Evolutionary conservation across 2,329 filamentous ascomycete species (phyloP).

Genomic region (Aspergillus japonicus): DNA sequence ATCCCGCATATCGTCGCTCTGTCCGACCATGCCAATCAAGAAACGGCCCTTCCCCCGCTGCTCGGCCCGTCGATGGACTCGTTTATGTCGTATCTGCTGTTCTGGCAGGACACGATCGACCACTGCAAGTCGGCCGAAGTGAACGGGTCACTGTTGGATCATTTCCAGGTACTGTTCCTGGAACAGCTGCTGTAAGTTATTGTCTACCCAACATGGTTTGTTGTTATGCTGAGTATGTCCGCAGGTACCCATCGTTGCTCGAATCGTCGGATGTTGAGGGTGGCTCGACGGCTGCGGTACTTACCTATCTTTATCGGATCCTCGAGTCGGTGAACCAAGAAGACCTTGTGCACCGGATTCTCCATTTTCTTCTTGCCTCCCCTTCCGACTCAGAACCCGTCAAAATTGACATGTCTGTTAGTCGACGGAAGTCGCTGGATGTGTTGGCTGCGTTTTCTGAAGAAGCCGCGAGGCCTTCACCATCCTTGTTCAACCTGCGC

Average conservation of each 20-base stretch:
- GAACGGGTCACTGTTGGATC: slow-evolving; percentile 87
- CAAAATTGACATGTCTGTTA: slow-evolving; percentile 57
- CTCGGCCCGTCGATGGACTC: slow-evolving; percentile 87
- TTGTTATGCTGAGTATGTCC: slow-evolving; percentile 7
- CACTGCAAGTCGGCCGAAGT: slow-evolving; percentile 91
- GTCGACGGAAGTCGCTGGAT: slow-evolving; percentile 85
- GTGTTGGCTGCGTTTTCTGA: slow-evolving; percentile 76
- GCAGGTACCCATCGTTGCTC: slow-evolving; percentile 86
- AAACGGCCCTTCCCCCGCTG: slow-evolving; percentile 72
- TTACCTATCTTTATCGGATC: slow-evolving; percentile 89
- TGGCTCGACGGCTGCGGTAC: slow-evolving; percentile 90
- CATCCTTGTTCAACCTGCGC: slow-evolving; percentile 86
- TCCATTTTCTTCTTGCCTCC: slow-evolving; percentile 86
- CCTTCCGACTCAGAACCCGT: slow-evolving; percentile 55
- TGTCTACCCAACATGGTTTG: not conserved
- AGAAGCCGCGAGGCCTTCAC: slow-evolving; percentile 73
- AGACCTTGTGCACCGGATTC: slow-evolving; percentile 88
- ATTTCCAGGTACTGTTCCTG: slow-evolving; percentile 94
- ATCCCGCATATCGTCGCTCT: slow-evolving; percentile 81
- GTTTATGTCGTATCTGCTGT: slow-evolving; percentile 89
- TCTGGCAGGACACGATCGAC: slow-evolving; percentile 97
- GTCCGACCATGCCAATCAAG: slow-evolving; percentile 79
- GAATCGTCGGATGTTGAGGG: slow-evolving; percentile 97
- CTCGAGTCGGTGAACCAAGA: slow-evolving; percentile 89
- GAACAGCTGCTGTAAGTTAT: slow-evolving; percentile 81